Conservation (phyloP, 202 grass and related monocot genomes). For the Cymbopogon flexuosus region DNA sequence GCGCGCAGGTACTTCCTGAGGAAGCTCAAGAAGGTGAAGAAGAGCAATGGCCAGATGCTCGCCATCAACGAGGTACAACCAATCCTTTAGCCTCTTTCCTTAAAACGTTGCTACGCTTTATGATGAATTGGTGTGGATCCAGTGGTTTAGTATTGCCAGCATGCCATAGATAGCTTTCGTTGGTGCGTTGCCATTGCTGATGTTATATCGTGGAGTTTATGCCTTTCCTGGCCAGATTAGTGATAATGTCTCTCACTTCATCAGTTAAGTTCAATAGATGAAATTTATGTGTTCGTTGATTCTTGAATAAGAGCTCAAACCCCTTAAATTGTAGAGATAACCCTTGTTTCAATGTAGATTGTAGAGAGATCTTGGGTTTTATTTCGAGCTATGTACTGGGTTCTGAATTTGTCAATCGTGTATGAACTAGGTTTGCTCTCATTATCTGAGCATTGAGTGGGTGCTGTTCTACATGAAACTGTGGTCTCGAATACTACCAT, state of each 20-base stretch:
- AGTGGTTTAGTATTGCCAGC: too few relatives aligned
- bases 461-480: background rate
- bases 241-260: background rate
- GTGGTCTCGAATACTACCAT: background rate
- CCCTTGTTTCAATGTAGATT: background rate
- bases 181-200: background rate
- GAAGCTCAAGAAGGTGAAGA: slow-evolving; percentile 87
- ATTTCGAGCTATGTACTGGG: background rate
- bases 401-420: background rate
- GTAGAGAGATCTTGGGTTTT: background rate
- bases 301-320: background rate
- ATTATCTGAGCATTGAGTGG: background rate
- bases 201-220: background rate
- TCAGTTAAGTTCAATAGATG: too few relatives aligned
- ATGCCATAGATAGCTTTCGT: background rate
- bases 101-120: background rate
- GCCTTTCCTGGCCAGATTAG: background rate
- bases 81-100: background rate
- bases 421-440: background rate
- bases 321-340: too few relatives aligned
- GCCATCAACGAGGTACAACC: slow-evolving; percentile 72
- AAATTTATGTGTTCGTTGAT: background rate
- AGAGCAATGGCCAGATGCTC: slow-evolving; percentile 70
- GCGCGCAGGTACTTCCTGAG: slow-evolving; percentile 64
- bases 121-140: background rate